Percentiles rank a stretch among this genome's conserved stretches.
Conservation (phyloP, 345 rosid genomes). For the Eucalyptus camaldulensis region DNA sequence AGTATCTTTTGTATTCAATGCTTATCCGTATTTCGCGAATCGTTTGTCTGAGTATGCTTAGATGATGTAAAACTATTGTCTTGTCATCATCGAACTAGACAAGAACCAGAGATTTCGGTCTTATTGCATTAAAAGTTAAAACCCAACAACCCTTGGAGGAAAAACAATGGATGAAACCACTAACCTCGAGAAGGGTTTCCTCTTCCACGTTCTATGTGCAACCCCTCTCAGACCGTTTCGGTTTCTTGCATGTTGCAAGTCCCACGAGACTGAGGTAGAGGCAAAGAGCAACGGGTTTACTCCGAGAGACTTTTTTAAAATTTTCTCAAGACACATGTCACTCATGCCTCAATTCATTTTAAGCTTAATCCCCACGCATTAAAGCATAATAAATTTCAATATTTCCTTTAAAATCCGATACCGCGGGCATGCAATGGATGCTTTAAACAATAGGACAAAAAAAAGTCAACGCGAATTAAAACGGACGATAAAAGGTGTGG, state of each 20-base stretch:
- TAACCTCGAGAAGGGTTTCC: not conserved
- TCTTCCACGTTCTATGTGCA: not conserved
- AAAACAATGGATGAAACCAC: not conserved
- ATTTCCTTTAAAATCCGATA: not conserved
- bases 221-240: rapidly evolving
- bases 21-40: rapidly evolving
- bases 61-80: not conserved
- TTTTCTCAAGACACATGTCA: rapidly evolving
- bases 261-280: rapidly evolving
- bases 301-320: rapidly evolving
- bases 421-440: not conserved
- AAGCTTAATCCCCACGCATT: not conserved
- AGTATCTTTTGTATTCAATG: not conserved
- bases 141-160: too few relatives aligned
- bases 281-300: not conserved
- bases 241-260: not conserved
- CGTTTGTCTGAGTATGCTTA: rapidly evolving
- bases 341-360: not conserved
- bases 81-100: not conserved
- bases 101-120: not conserved
- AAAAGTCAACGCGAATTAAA: not conserved
- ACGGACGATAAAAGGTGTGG: not conserved
- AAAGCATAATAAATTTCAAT: not conserved
- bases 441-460: not conserved
- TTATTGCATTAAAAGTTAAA: not conserved